Percentiles rank a stretch among this genome's conserved stretches.
phyloP scores from a whole-genome alignment of 108 stramenopile species.

The Seminavis robusta region DNA sequence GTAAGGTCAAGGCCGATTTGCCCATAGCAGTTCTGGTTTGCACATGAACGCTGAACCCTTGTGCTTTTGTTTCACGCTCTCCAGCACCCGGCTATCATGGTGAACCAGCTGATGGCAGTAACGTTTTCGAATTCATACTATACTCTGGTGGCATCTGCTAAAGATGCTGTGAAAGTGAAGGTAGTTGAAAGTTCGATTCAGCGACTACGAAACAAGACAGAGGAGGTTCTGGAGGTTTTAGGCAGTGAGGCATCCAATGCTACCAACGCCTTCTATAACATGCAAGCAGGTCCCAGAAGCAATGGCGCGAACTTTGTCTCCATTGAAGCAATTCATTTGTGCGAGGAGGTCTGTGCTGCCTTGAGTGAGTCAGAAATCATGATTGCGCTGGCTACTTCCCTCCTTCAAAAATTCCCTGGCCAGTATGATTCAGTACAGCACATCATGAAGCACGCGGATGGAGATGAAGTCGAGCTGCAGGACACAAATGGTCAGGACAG shows the following conservation, averaged over 20 bases:
- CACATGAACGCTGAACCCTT: no score
- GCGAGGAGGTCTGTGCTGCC: conserved; percentile 72
- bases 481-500: conserved; percentile 36
- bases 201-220: conserved; percentile 39
- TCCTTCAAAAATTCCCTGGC: conserved; percentile 63
- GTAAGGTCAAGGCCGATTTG: no score
- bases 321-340: conserved; percentile 52
- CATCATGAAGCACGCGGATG: conserved; percentile 52
- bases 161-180: conserved; percentile 42
- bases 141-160: conserved; percentile 53
- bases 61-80: no score
- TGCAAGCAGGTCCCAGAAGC: not conserved
- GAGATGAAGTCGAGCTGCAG: conserved; percentile 35
- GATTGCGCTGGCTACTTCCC: conserved; percentile 57
- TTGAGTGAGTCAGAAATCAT: conserved; percentile 68
- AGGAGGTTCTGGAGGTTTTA: conserved; percentile 57
- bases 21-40: no score
- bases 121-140: conserved; percentile 68
- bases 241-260: conserved; percentile 1
- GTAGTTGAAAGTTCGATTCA: conserved; percentile 38
- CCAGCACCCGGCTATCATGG: conserved; percentile 74
- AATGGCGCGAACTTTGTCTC: conserved; percentile 44
- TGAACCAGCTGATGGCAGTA: conserved; percentile 78
- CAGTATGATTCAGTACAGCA: conserved; percentile 60
- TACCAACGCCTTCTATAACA: not conserved